A percentile compares a stretch with the other conserved stretches of the same genome.
Evolutionary conservation across 2,329 filamentous ascomycete genomes (phyloP).

Genomic region (Bisporella sp.): DNA sequence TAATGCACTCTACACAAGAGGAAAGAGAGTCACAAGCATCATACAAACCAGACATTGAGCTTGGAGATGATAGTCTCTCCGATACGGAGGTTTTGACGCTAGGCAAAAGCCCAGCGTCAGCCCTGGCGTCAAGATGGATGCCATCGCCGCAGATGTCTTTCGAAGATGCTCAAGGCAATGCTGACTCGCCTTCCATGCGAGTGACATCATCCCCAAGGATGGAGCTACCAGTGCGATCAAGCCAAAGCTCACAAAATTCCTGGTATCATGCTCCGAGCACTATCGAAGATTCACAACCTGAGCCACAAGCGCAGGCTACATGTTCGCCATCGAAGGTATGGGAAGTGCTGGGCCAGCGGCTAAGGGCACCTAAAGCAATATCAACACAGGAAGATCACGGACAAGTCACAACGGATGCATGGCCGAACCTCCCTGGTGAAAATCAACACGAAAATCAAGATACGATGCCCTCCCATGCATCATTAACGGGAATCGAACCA

Average conservation of each 20-base stretch:
- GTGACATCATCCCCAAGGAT: not conserved
- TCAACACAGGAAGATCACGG: too few relatives aligned
- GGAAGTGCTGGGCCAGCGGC: not conserved
- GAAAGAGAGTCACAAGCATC: conserved; percentile 18
- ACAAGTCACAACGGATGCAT: too few relatives aligned
- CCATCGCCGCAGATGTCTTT: conserved; percentile 22
- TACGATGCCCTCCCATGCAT: too few relatives aligned
- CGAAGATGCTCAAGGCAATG: conserved; percentile 21
- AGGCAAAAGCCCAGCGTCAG: not conserved
- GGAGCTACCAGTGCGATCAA: not conserved
- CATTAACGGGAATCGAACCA: too few relatives aligned
- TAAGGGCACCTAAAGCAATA: too few relatives aligned
- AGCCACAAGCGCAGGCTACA: conserved; percentile 5
- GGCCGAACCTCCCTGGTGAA: too few relatives aligned
- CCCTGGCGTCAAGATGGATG: not conserved
- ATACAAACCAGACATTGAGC: conserved; percentile 14
- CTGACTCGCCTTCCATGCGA: conserved; percentile 21
- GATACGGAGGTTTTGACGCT: not conserved
- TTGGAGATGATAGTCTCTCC: conserved; percentile 3
- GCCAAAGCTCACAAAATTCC: conserved; percentile 18
- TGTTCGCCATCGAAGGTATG: not conserved
- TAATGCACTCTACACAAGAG: conserved; percentile 11
- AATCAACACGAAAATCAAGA: too few relatives aligned
- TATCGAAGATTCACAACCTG: conserved; percentile 48
- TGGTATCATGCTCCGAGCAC: conserved; percentile 41